Conservation (phyloP, 2,329 filamentous ascomycete species). For the Furcasterigmium sp. region DNA sequence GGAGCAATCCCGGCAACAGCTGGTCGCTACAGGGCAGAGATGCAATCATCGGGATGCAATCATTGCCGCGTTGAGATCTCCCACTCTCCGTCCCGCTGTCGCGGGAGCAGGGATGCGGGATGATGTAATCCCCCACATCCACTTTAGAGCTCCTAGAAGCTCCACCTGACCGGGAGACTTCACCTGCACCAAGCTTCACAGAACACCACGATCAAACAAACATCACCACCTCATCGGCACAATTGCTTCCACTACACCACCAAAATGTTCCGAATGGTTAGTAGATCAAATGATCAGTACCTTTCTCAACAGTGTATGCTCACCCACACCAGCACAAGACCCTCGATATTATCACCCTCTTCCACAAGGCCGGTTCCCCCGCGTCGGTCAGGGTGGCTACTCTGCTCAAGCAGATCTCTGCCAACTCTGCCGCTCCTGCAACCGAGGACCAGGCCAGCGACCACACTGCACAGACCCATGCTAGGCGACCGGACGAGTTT, state of each 20-base stretch:
- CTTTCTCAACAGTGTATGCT: conserved; percentile 8
- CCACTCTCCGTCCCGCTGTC: no score
- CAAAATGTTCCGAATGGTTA: conserved; percentile 44
- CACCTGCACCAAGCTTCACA: conserved; percentile 8
- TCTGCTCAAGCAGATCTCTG: conserved; percentile 75
- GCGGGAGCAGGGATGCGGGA: conserved; percentile 3
- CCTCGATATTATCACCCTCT: conserved; percentile 90
- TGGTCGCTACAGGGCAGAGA: no score
- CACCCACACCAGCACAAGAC: conserved; percentile 58
- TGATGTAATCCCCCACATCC: conserved; percentile 9
- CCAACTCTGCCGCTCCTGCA: conserved; percentile 60
- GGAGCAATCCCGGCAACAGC: no score
- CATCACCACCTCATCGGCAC: background rate
- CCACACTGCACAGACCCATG: conserved; percentile 52
- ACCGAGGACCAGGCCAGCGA: conserved; percentile 72
- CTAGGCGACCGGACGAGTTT: conserved; percentile 57
- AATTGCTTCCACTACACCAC: conserved; percentile 4
- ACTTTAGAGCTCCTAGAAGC: conserved; percentile 10
- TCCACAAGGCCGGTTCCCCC: conserved; percentile 75
- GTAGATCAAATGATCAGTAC: conserved; percentile 12
- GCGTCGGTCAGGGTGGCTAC: conserved; percentile 69
- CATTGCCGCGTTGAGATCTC: no score
- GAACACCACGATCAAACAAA: conserved; percentile 3
- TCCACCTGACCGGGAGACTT: no score
- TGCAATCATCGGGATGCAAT: no score